Conservation (phyloP, 345 rosid species). For the Citrus australasica region DNA sequence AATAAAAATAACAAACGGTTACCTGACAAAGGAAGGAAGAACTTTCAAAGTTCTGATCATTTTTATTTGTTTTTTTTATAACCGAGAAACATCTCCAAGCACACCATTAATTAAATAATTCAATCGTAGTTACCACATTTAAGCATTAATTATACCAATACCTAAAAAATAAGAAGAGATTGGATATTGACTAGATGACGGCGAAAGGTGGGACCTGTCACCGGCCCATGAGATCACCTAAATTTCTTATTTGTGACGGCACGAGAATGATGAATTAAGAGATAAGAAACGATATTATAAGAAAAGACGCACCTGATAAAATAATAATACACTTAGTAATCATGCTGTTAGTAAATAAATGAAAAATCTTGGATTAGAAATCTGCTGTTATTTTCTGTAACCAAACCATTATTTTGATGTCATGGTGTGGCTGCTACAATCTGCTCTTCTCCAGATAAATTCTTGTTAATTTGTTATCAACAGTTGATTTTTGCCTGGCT, state of each 20-base stretch:
- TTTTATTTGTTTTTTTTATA: not conserved
- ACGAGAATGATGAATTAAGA: constrained; percentile 28
- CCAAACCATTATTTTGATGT: constrained; percentile 21
- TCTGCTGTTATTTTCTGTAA: constrained; percentile 5
- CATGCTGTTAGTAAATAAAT: not conserved
- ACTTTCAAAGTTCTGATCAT: not conserved
- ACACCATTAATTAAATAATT: not conserved
- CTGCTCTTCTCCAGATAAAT: not conserved
- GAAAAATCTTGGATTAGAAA: not conserved
- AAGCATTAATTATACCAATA: not conserved
- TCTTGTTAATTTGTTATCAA: not conserved
- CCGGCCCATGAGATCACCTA: constrained; percentile 60
- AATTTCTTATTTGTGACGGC: constrained; percentile 52
- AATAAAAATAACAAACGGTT: too few relatives aligned
- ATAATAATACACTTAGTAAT: not conserved
- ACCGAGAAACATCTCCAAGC: not conserved
- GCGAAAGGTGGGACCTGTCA: constrained; percentile 28
- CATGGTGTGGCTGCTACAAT: constrained; percentile 20
- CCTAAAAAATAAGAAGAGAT: not conserved
- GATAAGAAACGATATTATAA: constrained; percentile 4
- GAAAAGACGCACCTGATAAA: not conserved
- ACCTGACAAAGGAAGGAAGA: not conserved
- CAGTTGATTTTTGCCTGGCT: not conserved
- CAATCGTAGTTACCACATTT: not conserved
- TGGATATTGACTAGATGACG: constrained; percentile 17